Base-by-base conservation (phyloP, 2,329 filamentous ascomycete genomes). In the Gaeumannomyces tritici region DNA sequence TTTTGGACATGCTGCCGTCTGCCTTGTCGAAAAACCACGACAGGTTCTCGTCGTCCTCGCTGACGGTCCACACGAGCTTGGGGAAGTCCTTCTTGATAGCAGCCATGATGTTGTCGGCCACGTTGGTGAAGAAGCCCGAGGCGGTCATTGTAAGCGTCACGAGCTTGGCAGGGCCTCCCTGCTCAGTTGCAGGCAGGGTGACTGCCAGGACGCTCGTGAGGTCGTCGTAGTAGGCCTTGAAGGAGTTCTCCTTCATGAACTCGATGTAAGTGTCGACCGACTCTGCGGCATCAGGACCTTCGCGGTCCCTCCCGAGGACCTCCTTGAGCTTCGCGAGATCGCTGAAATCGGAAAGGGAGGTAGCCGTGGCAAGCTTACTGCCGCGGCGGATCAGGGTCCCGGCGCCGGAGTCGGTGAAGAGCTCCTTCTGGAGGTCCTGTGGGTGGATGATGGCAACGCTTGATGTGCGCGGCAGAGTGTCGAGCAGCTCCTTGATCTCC, bases 21-120 rank as follows among this genome's bases (percentile, higher is more conserved):
- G 93, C 89, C 82, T 96, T 96, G 76, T 96, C 93, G 68, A 96
- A 96, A 81, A 98, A 97, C 95, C 93, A 98, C 13, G 91, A 93
- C 69, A 98, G 80, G 74, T 98, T 97, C 82, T 98, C 93, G 70
- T 98, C 93, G 68, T 96, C 89, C 71, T 93, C 89, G 78, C 90
- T 93, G 64, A 97, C 93, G n/a, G 92, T 96, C 93, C 93, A 99
- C 66, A 91, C 89, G 67, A 98, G 82, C 77, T 89, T 91, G 62
- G 92, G 87, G 74, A 93, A 89, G 72, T 97, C 93, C 76, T 96
- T 96, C 82, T 93, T 96, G 74, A 98, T 90, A 65, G 90, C 89
- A 66, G 89, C 86, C 74, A 98, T 96, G 63, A 98, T 90, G 71
- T 98, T 97, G 74, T 98, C 95, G 33, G 93, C 90, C 42, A 97